phyloP scores from a whole-genome alignment of 306 rosid genomes.

The Corylus americana region DNA sequence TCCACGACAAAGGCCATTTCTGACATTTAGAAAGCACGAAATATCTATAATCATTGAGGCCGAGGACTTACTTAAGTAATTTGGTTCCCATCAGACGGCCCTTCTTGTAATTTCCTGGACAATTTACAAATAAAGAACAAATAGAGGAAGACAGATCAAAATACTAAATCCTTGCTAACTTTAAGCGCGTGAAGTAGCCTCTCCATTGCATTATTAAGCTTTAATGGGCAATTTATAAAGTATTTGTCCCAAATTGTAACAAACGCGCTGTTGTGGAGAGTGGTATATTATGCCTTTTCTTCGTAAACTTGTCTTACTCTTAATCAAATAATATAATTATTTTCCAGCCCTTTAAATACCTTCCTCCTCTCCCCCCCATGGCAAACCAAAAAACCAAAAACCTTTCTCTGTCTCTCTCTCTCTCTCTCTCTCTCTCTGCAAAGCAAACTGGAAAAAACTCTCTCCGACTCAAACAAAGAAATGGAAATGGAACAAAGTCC shows the following conservation, averaged over 20 bases:
- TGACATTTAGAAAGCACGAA: conserved; percentile 14
- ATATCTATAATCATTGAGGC: conserved; percentile 34
- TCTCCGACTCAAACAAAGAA: not conserved
- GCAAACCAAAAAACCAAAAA: conserved; percentile 8
- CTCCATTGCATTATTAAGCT: not conserved
- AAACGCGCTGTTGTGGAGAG: conserved; percentile 19
- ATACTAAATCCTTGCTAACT: not conserved
- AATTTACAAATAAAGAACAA: not conserved
- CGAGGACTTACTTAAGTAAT: conserved; percentile 30
- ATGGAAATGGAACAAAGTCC: conserved; percentile 68
- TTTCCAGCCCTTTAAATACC: conserved; percentile 38
- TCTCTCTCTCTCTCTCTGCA: conserved; percentile 1
- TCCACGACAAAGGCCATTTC: conserved; percentile 1
- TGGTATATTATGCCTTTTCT: not conserved
- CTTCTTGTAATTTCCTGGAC: not conserved
- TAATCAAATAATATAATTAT: conserved; percentile 18
- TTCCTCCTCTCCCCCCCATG: conserved; percentile 8
- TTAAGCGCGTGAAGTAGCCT: conserved; percentile 4
- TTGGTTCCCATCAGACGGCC: conserved; percentile 16
- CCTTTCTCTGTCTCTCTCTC: conserved; percentile 2
- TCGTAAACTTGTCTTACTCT: not conserved
- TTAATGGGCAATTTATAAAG: not conserved
- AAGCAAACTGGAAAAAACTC: not conserved
- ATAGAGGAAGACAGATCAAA: not conserved
- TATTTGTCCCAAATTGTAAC: too few species aligned